phyloP scores from a whole-genome alignment of 495 filamentous ascomycete species.

The Trichocladium uniseriatum region DNA sequence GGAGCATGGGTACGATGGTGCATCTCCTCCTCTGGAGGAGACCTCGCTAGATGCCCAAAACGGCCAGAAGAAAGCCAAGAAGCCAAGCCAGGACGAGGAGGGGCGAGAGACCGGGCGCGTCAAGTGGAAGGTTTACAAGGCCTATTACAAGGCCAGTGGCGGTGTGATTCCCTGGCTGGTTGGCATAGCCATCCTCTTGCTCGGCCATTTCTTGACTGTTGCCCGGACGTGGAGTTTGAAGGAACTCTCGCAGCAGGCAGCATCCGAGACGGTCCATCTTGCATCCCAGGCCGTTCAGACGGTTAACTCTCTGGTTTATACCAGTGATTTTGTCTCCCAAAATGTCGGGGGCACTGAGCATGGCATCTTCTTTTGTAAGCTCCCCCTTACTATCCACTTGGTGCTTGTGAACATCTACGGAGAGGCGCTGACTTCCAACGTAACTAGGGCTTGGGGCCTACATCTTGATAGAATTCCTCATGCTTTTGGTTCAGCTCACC shows the following conservation, averaged over 20 bases:
- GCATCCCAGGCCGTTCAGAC: not conserved
- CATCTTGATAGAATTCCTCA: conserved; percentile 22
- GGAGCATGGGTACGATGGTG: conserved; percentile 8
- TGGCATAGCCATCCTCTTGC: conserved; percentile 34
- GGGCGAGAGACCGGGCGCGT: conserved; percentile 48
- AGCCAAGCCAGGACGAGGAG: conserved; percentile 46
- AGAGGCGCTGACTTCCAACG: not conserved
- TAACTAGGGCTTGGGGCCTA: conserved; percentile 17
- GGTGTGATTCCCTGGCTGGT: conserved; percentile 46
- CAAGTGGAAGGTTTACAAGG: conserved; percentile 44
- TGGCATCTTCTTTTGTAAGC: conserved; percentile 14
- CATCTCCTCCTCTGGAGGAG: not conserved
- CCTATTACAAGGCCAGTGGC: conserved; percentile 50
- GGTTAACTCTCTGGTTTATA: not conserved
- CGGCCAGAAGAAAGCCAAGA: conserved; percentile 4
- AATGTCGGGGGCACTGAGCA: not conserved
- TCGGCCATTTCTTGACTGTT: conserved; percentile 34
- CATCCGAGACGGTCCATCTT: conserved; percentile 7
- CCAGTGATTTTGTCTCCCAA: conserved; percentile 1
- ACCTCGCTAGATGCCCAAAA: not conserved
- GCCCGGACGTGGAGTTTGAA: conserved; percentile 25
- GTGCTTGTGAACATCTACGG: not conserved
- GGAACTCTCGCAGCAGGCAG: conserved; percentile 24
- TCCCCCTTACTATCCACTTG: not conserved
- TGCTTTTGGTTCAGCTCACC: conserved; percentile 22